Percentiles rank a stretch among this genome's conserved stretches.
Conservation (phyloP, 1,284 basidiomycete species). For the Malassezia yamatoensis region DNA sequence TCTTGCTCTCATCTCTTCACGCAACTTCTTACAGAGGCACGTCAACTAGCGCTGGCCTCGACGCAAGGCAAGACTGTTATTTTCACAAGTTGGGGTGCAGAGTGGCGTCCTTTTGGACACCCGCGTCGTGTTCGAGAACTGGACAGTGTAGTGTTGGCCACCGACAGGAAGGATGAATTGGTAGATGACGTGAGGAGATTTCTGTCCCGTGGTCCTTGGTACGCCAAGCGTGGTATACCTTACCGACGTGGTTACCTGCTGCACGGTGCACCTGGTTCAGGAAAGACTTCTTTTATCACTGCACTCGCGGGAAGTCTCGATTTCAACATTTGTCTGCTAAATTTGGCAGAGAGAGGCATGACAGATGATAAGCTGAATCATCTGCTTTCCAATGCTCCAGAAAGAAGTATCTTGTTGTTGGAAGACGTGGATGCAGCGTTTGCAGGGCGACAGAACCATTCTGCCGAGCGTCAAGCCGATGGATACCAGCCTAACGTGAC, state of each 20-base stretch:
- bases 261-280: slow-evolving; percentile 91
- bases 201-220: slow-evolving; percentile 77
- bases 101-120: slow-evolving; percentile 92
- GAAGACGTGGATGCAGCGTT: slow-evolving; percentile 99
- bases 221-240: slow-evolving; percentile 91
- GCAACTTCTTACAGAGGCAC: slow-evolving; percentile 70
- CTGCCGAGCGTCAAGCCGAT: slow-evolving; percentile 26
- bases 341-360: slow-evolving; percentile 88
- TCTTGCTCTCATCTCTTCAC: slow-evolving; percentile 73
- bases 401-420: slow-evolving; percentile 80
- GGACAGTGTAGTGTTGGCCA: slow-evolving; percentile 77
- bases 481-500: slow-evolving; percentile 60
- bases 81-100: slow-evolving; percentile 88
- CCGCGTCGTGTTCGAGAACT: slow-evolving; percentile 78
- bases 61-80: slow-evolving; percentile 92
- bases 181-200: slow-evolving; percentile 73
- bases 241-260: slow-evolving; percentile 91
- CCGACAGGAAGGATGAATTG: slow-evolving; percentile 68
- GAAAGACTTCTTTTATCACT: slow-evolving; percentile 97
- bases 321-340: slow-evolving; percentile 90
- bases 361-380: slow-evolving; percentile 95
- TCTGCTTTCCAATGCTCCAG: slow-evolving; percentile 81
- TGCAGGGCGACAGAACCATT: slow-evolving; percentile 45
- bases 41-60: slow-evolving; percentile 70
- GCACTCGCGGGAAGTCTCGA: slow-evolving; percentile 79